These are phyloP conservation scores for Tillandsia leiboldiana DNA, from an alignment of 176 grass and related monocot species.

Conservation along the genomic window DNA sequence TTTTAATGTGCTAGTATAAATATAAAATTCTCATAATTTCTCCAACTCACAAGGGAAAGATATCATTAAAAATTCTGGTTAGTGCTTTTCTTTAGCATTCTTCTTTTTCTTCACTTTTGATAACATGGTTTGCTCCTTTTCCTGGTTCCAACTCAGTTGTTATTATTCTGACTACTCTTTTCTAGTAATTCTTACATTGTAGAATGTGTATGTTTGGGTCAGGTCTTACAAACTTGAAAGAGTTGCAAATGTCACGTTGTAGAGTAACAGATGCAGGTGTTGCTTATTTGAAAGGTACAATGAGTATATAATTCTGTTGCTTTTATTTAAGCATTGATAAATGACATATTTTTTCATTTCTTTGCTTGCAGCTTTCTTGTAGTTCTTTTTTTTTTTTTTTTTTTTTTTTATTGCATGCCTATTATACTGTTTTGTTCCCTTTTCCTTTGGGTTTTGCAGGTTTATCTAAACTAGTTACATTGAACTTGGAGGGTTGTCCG, in stretches of 20 bases:
- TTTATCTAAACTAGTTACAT: constrained; percentile 55
- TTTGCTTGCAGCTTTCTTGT: background rate
- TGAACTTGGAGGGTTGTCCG: constrained; percentile 77
- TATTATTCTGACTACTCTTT: background rate
- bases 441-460: constrained; percentile 27
- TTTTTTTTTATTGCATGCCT: background rate
- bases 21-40: background rate
- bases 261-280: constrained; percentile 75
- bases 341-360: background rate
- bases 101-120: background rate
- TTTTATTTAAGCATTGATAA: background rate
- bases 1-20: background rate
- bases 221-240: constrained; percentile 80
- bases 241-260: constrained; percentile 73
- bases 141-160: background rate
- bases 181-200: background rate
- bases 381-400: background rate
- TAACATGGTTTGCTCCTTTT: background rate
- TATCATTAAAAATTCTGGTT: background rate
- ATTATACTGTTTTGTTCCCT: constrained; percentile 6
- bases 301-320: constrained; percentile 12
- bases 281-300: constrained; percentile 65
- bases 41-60: background rate
- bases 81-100: background rate
- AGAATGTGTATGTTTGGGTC: background rate